Base-by-base conservation (phyloP, 2,329 filamentous ascomycete genomes). In the Sarocladiaceae sp. region DNA sequence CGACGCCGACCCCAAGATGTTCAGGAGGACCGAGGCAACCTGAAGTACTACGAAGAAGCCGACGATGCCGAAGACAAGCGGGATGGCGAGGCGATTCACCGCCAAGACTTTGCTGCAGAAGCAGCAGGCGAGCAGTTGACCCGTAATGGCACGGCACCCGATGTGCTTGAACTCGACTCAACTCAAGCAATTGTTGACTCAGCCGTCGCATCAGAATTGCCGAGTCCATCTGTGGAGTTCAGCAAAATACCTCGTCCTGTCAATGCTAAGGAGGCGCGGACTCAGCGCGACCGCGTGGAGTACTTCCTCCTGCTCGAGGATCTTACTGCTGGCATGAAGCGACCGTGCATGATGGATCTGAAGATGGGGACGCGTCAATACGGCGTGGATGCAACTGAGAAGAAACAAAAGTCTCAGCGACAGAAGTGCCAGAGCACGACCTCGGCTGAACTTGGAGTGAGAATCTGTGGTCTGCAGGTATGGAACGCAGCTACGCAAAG, bases 311-410 rank as follows among this genome's bases (percentile, higher is more conserved):
- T 99, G 1, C 74, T 99, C 10, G 94, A 99, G 69, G 94, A 99
- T 66, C 79, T 99, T 46, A 99, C 94, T 1, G 89, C 93, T 2
- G 93, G 93, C 29, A 97, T 99, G 94, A 92, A 90, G 65, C 85
- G 88, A 49, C 94, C 94, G 4, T 97, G 94, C 70, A 96, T 99
- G 54, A 87, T 99, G 68, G 94, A 99, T 65, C 76, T 99, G 56
- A 99, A 99, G 67, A 99, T 99, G 94, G 94, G 94, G 18, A 99
- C 94, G 7, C 86, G 94, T 2, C 94, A 99, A 65, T 97, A 97
- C 66, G 94, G 94, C 7, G 84, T 97, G 12, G 92, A 97, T 59
- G 94, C 94, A 2, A 85, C 81, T 51, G 84, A 90, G 39, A 96
- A 96, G 75, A 99, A 99, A 69, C 89, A 92, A 63, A 85, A 87